phyloP scores from a whole-genome alignment of 169 alveolate species.

The Plasmodium fragile region DNA sequence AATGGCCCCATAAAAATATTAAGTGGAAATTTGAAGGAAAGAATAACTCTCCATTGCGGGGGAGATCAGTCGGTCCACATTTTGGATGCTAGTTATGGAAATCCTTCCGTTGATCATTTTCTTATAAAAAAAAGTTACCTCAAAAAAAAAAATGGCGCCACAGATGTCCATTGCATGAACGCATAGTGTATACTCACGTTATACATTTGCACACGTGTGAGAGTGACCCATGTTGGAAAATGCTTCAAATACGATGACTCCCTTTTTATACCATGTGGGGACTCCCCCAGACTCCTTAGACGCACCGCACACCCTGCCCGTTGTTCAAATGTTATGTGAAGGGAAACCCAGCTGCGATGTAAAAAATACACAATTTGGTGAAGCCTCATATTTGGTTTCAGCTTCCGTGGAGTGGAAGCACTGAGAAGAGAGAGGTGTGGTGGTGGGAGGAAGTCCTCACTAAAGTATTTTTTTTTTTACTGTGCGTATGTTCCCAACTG shows the following conservation, averaged over 20 bases:
- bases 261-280: not conserved
- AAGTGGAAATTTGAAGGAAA: slow-evolving; percentile 60
- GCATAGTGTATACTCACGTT: not conserved
- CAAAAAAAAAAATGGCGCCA: not conserved
- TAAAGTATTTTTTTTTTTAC: not conserved
- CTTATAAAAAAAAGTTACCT: slow-evolving; percentile 68
- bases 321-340: slow-evolving; percentile 77
- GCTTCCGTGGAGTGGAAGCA: not conserved
- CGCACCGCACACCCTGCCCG: slow-evolving; percentile 76
- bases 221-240: not conserved
- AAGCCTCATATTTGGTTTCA: not conserved
- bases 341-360: slow-evolving; percentile 72
- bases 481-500: not conserved
- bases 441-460: not conserved
- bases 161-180: not conserved
- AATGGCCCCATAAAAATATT: slow-evolving; percentile 49
- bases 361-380: slow-evolving; percentile 1
- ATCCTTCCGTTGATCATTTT: slow-evolving; percentile 59
- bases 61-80: slow-evolving; percentile 29
- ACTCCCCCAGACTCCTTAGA: slow-evolving; percentile 39
- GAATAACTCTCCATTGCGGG: slow-evolving; percentile 43
- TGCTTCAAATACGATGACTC: not conserved
- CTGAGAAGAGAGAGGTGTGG: not conserved
- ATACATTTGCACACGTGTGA: not conserved
- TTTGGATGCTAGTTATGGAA: slow-evolving; percentile 78